These are phyloP conservation scores for Globisporangium middletonii DNA, from an alignment of 352 stramenopile genomes.

Conservation along the genomic window DNA sequence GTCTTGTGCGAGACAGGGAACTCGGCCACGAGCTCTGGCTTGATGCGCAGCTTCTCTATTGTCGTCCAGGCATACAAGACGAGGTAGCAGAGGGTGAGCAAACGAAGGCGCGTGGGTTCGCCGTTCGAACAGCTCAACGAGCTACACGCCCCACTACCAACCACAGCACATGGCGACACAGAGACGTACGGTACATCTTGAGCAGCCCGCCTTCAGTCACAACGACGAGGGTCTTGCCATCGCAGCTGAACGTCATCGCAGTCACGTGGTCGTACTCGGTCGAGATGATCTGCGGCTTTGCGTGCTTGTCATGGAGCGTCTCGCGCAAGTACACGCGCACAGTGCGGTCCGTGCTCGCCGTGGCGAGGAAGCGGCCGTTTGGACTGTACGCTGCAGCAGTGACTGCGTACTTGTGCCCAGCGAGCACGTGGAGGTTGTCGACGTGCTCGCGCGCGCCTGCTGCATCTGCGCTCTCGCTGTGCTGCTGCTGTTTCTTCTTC, in stretches of 20 bases:
- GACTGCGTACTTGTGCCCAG: constrained; percentile 66
- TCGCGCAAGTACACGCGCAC: constrained; percentile 68
- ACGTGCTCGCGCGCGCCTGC: constrained; percentile 25
- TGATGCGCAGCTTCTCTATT: constrained; percentile 72
- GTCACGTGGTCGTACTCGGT: constrained; percentile 80
- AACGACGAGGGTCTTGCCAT: constrained; percentile 64
- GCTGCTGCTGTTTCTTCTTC: constrained; percentile 55
- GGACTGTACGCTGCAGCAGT: constrained; percentile 65
- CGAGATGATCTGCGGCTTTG: constrained; percentile 52
- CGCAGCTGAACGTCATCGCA: constrained; percentile 66
- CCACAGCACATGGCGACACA: background rate
- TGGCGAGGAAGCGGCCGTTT: constrained; percentile 75
- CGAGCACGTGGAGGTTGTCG: constrained; percentile 39
- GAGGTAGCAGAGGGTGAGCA: background rate
- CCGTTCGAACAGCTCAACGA: too few species aligned
- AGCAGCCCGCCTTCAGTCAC: constrained; percentile 62
- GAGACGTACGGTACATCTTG: constrained; percentile 61
- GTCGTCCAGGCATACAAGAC: background rate
- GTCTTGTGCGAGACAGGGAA: constrained; percentile 65
- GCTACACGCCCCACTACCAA: too few species aligned
- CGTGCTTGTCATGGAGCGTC: constrained; percentile 53
- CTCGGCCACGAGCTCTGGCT: constrained; percentile 59
- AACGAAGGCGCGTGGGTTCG: background rate
- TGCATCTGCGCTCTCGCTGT: constrained; percentile 5
- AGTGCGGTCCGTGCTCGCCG: constrained; percentile 65